A percentile compares a stretch with the other conserved stretches of the same genome.
Evolutionary conservation across 2,329 filamentous ascomycete genomes (phyloP).

Genomic region (Claviceps sp.): DNA sequence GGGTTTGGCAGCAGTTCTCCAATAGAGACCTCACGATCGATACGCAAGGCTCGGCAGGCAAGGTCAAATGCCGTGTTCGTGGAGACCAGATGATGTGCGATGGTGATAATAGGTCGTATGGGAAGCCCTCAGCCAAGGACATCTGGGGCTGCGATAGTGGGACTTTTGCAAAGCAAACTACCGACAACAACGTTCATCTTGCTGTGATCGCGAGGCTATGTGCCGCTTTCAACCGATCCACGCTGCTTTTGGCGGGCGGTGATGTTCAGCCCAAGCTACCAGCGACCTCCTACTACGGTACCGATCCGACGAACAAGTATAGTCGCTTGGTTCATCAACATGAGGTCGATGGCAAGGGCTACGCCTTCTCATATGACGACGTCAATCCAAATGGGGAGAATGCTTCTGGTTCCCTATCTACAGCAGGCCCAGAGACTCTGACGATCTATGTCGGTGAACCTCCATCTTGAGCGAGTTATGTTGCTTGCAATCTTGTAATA

Average conservation of each 20-base stretch:
- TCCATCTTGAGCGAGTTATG: not conserved
- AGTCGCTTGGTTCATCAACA: constrained; percentile 45
- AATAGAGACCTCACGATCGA: constrained; percentile 26
- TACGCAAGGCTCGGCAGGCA: constrained; percentile 26
- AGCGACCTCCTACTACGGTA: constrained; percentile 29
- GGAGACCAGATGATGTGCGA: constrained; percentile 24
- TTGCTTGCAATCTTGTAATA: not conserved
- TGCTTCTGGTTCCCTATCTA: constrained; percentile 25
- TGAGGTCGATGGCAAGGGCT: constrained; percentile 46
- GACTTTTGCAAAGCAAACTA: constrained; percentile 24
- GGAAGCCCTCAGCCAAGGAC: constrained; percentile 28
- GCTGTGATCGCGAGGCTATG: constrained; percentile 35
- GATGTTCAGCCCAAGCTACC: constrained; percentile 29
- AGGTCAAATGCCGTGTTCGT: constrained; percentile 25
- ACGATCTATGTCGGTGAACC: constrained; percentile 17
- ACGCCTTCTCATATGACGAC: constrained; percentile 57
- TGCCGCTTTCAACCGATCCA: constrained; percentile 36
- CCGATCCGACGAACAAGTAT: constrained; percentile 40
- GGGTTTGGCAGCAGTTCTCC: constrained; percentile 32
- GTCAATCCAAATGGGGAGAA: constrained; percentile 46
- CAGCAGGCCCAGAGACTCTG: constrained; percentile 13
- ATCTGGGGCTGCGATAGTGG: constrained; percentile 40
- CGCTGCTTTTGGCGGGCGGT: constrained; percentile 31
- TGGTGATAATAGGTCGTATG: constrained; percentile 28
- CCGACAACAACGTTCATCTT: constrained; percentile 26